Base-by-base conservation (phyloP, 2,329 filamentous ascomycete genomes). In the Pleurostoma richardsiae region DNA sequence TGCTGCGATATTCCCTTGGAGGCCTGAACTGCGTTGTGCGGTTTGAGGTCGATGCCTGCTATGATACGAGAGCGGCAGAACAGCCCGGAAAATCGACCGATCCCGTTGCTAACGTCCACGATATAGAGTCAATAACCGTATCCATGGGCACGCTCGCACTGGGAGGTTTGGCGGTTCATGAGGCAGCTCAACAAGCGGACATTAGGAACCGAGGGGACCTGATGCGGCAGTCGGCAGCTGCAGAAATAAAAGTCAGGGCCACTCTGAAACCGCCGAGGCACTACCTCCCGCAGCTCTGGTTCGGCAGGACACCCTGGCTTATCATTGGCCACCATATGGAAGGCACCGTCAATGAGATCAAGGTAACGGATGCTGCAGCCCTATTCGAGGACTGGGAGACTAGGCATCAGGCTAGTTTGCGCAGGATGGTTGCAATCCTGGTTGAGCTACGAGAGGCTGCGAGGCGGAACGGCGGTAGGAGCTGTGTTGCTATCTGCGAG, bases 221-320 rank as follows among this genome's bases (percentile, higher is more conserved):
- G 31, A 54, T 52, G 39, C 39, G 43, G 4, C 55, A 53, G 30
- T 45, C 40, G 5, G 44, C n/a, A 29, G 45, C n/a, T 10, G 57
- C 53, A 6, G 56, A 58, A 31, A 49, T 62, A 41, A 59, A 59
- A 30, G 49, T 52, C 6, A 36, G 39, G 28, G 41, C 10, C 6
- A 44, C 11, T 11, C 6, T 7, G 4, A 51, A 38, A 40, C 10
- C 0, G 28, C 40, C 2, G 7, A 30, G n/a, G 2, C 2, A n/a
- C 4, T 47, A 4, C 27, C 29, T 61, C 1, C 49, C 56, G 1
- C 57, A 61, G 46, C 52, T 60, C 6, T 63, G 59, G 60, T 57
- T 62, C 28, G 58, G 59, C 4, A 54, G 60, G 4, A 60, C 57
- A 4, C 50, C 51, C 1, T 56, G 52, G 31, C 43, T 63, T 3